Base-by-base conservation (phyloP, 2,329 filamentous ascomycete species). In the Xylaria sp. region DNA sequence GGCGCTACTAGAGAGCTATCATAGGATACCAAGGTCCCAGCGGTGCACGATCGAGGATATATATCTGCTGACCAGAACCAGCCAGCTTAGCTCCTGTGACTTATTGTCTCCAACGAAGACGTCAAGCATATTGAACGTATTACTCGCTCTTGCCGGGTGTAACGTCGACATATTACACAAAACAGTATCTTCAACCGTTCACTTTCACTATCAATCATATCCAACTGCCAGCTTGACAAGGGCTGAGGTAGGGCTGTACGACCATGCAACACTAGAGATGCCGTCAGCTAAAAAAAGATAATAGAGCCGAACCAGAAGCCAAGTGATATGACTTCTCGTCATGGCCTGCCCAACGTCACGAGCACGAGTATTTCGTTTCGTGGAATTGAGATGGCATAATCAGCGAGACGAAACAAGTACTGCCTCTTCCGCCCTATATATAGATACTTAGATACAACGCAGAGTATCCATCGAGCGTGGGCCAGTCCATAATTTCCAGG, bases 381-480 rank as follows among this genome's bases (percentile, higher is more conserved):
- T 32, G 28, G 56, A 57, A 52, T 28, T 57, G 37, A 61, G 48
- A 62, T 65, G 44, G 64, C 65, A 18, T 56, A 63, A 65, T 65
- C 60, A 57, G 60, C 57, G 39, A 32, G 68, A 64, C 68, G 60
- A 70, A 70, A 70, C 68, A 55, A 41, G 50, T 56, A 41, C 65
- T 68, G 68, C 68, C 68, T 70, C 68, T 70, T 67, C 39, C 25
- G 60, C 64, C 63, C 67, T 70, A 70, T 70, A 70, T 70, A 70
- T 70, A 70, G 68, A 70, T 57, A 62, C 37, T 4, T 2, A 62
- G 44, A 70, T 70, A 68, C 61, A 61, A 68, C 65, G 20, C 61
- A 62, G 25, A 46, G 56, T 58, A 41, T 32, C 56, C 44, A 48
- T 60, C 34, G 34, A 57, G 51, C 60, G 65, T 58, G 61, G 59